phyloP scores from a whole-genome alignment of 805 yeast species.

The Ogataea wickerhamii region DNA sequence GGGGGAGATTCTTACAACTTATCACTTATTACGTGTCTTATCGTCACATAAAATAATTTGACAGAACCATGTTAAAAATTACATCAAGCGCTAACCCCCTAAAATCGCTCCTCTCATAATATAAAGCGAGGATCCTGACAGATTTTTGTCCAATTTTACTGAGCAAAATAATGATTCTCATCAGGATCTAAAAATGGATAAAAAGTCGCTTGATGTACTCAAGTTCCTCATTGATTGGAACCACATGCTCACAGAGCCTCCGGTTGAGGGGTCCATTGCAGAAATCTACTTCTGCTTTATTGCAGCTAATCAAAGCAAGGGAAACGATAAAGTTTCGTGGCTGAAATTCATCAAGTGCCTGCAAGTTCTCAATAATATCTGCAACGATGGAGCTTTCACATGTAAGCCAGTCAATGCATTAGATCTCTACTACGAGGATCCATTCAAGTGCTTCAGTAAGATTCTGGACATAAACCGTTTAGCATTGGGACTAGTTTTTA shows the following conservation, averaged over 20 bases:
- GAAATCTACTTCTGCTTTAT: slow-evolving; percentile 33
- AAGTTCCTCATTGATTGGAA: slow-evolving; percentile 32
- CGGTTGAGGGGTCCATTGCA: slow-evolving; percentile 30
- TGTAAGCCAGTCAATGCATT: slow-evolving; percentile 27
- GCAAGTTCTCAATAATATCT: slow-evolving; percentile 21
- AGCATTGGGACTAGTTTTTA: slow-evolving; percentile 23
- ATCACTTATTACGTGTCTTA: neutral
- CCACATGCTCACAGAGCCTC: slow-evolving; percentile 26
- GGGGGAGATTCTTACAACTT: too few relatives aligned
- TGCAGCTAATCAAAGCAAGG: slow-evolving; percentile 27
- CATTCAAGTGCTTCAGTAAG: slow-evolving; percentile 26
- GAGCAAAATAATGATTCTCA: too few relatives aligned
- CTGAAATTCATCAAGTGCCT: slow-evolving; percentile 30
- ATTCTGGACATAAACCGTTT: slow-evolving; percentile 27
- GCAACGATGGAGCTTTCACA: slow-evolving; percentile 19
- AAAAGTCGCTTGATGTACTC: slow-evolving; percentile 28
- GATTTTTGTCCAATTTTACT: too few relatives aligned
- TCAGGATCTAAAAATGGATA: slow-evolving; percentile 31
- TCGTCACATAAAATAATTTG: slow-evolving; percentile 4
- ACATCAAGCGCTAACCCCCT: slow-evolving; percentile 2
- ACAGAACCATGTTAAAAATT: slow-evolving; percentile 18
- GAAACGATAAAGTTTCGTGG: slow-evolving; percentile 35
- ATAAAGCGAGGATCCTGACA: too few relatives aligned
- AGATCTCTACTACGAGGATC: slow-evolving; percentile 23
- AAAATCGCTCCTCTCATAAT: neutral